Conservation (phyloP, 192 early-diverging fungal species). For the Polychytrium aggregatum region DNA sequence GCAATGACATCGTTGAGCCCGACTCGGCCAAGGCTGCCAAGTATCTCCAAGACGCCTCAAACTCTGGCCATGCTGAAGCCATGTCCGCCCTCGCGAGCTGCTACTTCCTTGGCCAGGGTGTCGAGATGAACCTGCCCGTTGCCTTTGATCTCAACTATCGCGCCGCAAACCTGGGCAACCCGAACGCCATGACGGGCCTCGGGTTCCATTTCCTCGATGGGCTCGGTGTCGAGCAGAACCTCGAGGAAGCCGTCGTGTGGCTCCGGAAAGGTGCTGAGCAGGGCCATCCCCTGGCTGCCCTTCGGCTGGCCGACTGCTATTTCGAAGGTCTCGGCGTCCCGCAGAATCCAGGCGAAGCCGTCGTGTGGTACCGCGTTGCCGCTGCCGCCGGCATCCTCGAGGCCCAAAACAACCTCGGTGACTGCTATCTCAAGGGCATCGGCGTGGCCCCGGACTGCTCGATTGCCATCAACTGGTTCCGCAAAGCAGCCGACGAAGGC, state of each 20-base stretch:
- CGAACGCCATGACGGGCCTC: no score
- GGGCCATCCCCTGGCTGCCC: neutral
- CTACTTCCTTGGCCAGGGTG: no score
- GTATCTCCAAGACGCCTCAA: no score
- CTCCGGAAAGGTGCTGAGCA: slow-evolving; percentile 2
- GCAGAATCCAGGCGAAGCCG: slow-evolving; percentile 23
- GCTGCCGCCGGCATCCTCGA: slow-evolving; percentile 37
- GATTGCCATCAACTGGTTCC: slow-evolving; percentile 9
- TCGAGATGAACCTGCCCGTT: no score
- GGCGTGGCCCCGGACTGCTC: slow-evolving; percentile 14
- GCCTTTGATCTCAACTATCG: no score
- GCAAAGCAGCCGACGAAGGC: slow-evolving; percentile 29
- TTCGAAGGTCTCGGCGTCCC: slow-evolving; percentile 44
- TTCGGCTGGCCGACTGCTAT: slow-evolving; percentile 44
- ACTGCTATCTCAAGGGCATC: slow-evolving; percentile 50
- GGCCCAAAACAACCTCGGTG: slow-evolving; percentile 49
- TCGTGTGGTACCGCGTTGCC: slow-evolving; percentile 42
- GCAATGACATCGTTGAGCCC: no score
- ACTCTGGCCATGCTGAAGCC: no score
- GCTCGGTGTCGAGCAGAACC: no score
- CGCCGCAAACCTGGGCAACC: no score
- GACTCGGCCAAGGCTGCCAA: no score
- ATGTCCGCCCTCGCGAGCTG: no score
- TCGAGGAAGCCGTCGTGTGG: slow-evolving; percentile 2
- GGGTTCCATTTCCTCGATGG: no score